A percentile compares a stretch with the other conserved stretches of the same genome.
Evolutionary conservation across 176 grass and related monocot species (phyloP).

Genomic region (Bonia amplexicaulis): DNA sequence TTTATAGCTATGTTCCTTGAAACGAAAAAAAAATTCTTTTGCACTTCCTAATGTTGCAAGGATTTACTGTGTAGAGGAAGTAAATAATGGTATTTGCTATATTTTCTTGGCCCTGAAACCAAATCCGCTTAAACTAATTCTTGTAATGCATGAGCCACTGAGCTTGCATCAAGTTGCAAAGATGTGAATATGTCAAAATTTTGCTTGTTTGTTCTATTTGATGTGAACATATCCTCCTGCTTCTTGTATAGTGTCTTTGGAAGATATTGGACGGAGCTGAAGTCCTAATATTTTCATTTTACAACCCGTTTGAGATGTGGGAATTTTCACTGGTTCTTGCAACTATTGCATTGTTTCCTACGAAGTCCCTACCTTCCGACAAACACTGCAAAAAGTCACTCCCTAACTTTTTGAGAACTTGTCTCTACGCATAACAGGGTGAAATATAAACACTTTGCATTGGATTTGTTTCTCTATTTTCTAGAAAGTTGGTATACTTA

Average conservation of each 20-base stretch:
- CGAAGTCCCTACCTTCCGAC: too few species aligned
- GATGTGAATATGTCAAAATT: constrained; percentile 10
- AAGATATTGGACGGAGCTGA: neutral
- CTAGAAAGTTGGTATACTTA: neutral
- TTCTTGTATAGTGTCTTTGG: neutral
- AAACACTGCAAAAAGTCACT: too few species aligned
- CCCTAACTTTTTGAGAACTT: neutral
- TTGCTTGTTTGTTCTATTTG: neutral
- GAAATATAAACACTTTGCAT: neutral
- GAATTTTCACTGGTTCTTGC: neutral
- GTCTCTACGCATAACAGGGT: neutral
- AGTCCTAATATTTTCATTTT: neutral
- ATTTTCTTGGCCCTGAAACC: constrained; percentile 15
- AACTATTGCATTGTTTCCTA: neutral
- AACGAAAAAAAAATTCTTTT: constrained; percentile 19
- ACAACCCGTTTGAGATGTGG: neutral
- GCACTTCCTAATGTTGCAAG: constrained; percentile 28
- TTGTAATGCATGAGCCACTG: constrained; percentile 17
- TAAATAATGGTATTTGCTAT: constrained; percentile 31
- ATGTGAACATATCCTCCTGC: neutral
- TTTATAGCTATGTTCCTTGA: constrained; percentile 54
- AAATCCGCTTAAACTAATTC: neutral
- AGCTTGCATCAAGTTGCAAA: constrained; percentile 16
- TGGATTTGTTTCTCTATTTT: constrained; percentile 1
- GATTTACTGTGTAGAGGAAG: constrained; percentile 11